Base-by-base conservation (phyloP, 495 filamentous ascomycete species). In the Xylaria nigripes region DNA sequence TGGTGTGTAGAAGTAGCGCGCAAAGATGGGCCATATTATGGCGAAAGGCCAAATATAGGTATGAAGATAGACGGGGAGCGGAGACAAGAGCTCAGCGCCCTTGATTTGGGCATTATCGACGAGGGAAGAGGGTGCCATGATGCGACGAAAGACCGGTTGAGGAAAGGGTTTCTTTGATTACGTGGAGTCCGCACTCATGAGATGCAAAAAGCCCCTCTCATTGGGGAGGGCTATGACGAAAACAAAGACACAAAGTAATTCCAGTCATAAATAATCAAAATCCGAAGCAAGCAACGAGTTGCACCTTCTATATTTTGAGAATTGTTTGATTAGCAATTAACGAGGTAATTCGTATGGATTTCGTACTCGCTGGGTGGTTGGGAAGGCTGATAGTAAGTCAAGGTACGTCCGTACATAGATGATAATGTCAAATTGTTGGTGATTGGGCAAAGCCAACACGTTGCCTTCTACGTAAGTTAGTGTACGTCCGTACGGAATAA, bases 1-100 rank as follows among this genome's bases (percentile, higher is more conserved):
- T 36, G 81, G 74, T 12, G 82, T 86, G 47, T 95, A 81, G 65
- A 92, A 96, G 68, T 89, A 80, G 61, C 88, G 78, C 50, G 96
- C 82, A 71, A 96, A 95, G 58, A 81, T 74, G 30, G 93, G 92
- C 89, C 95, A 99, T 60, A 89, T 78, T 54, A 95, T 81, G 25
- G 85, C 67, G 61, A 95, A 99, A 0, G 93, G 93, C 87, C 87
- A 93, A 59, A 95, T 69, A 68, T 99, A 97, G 57, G 86, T 72
- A 71, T 96, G 93, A 32, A 90, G 72, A 55, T 83, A 81, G 48
- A 83, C 66, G 40, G 94, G 87, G 48, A 96, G 81, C 54, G 94
- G 92, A 66, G 86, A 88, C 65, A 96, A 87, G 51, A 99, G 78
- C 55, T 88, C 86, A 53, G 94, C 86, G 62, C 83, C 78, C 72